Evolutionary conservation across 139 green algal genomes (phyloP).

Genomic region (Pleodorina starrii): DNA sequence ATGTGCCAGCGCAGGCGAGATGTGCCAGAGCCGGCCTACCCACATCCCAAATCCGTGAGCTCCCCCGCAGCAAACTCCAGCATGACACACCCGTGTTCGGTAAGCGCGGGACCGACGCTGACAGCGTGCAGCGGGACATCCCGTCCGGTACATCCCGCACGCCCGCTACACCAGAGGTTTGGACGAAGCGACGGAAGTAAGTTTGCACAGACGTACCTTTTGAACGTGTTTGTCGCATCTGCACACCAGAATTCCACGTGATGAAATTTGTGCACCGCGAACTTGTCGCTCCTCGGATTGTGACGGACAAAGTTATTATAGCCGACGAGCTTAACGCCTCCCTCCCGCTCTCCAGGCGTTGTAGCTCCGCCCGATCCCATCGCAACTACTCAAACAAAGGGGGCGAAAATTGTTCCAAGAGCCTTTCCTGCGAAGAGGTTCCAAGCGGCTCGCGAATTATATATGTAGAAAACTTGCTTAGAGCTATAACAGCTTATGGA

Average conservation of each 20-base stretch:
- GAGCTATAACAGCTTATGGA: not conserved
- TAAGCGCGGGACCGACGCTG: too few relatives aligned
- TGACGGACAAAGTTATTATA: slow-evolving; percentile 74
- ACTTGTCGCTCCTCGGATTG: slow-evolving; percentile 86
- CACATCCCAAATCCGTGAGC: too few relatives aligned
- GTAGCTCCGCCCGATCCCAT: slow-evolving; percentile 45
- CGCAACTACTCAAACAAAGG: too few relatives aligned
- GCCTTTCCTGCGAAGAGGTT: not conserved
- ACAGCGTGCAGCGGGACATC: too few relatives aligned
- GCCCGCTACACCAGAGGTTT: too few relatives aligned
- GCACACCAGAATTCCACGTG: slow-evolving; percentile 95
- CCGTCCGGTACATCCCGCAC: not conserved
- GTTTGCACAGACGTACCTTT: slow-evolving; percentile 70
- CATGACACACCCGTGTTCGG: too few relatives aligned
- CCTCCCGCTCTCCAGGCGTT: slow-evolving; percentile 4
- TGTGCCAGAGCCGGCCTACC: too few relatives aligned
- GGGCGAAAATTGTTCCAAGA: too few relatives aligned
- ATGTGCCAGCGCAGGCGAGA: too few relatives aligned
- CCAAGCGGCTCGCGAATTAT: too few relatives aligned
- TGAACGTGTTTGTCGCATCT: slow-evolving; percentile 91
- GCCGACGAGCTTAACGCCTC: slow-evolving; percentile 67
- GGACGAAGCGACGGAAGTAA: too few relatives aligned
- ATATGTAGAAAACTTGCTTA: not conserved
- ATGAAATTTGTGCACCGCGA: slow-evolving; percentile 89
- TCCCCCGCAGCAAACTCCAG: too few relatives aligned